A percentile compares a stretch with the other conserved stretches of the same genome.
Evolutionary conservation across 2,329 filamentous ascomycete species (phyloP).

Genomic region (Aspergillus felis): DNA sequence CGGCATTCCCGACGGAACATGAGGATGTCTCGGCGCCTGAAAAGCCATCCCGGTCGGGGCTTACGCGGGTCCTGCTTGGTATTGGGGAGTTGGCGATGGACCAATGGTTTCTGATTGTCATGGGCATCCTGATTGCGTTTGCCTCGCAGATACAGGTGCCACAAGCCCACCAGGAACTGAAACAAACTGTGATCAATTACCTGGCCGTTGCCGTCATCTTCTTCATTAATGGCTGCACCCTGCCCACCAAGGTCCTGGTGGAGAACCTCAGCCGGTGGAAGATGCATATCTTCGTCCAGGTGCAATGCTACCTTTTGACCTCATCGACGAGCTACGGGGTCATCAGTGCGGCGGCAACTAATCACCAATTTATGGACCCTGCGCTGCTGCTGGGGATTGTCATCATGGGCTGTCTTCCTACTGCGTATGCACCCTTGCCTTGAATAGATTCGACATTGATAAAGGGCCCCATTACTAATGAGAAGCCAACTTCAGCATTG

Average conservation of each 20-base stretch:
- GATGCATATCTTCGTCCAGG: slow-evolving; percentile 60
- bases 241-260: slow-evolving; percentile 53
- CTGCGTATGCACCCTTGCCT: slow-evolving; percentile 39
- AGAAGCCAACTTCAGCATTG: slow-evolving; percentile 37
- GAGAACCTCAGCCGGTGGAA: slow-evolving; percentile 51
- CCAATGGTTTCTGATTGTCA: slow-evolving; percentile 59
- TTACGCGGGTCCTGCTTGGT: neutral
- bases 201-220: slow-evolving; percentile 63
- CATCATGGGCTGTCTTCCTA: slow-evolving; percentile 58
- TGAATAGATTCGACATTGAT: neutral
- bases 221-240: slow-evolving; percentile 61
- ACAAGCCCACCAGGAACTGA: slow-evolving; percentile 45
- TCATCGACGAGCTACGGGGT: slow-evolving; percentile 55
- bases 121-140: slow-evolving; percentile 46
- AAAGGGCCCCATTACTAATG: neutral
- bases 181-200: slow-evolving; percentile 52
- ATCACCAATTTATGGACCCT: slow-evolving; percentile 51
- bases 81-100: slow-evolving; percentile 22
- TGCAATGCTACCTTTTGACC: slow-evolving; percentile 59
- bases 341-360: slow-evolving; percentile 42
- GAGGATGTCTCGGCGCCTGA: neutral
- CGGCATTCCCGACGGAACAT: neutral
- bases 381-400: slow-evolving; percentile 61
- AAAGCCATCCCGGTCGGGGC: neutral
- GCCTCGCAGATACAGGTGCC: slow-evolving; percentile 53